Evolutionary conservation across 164 flowering plant genomes (phyloP).

Genomic region (Annona cherimola): DNA sequence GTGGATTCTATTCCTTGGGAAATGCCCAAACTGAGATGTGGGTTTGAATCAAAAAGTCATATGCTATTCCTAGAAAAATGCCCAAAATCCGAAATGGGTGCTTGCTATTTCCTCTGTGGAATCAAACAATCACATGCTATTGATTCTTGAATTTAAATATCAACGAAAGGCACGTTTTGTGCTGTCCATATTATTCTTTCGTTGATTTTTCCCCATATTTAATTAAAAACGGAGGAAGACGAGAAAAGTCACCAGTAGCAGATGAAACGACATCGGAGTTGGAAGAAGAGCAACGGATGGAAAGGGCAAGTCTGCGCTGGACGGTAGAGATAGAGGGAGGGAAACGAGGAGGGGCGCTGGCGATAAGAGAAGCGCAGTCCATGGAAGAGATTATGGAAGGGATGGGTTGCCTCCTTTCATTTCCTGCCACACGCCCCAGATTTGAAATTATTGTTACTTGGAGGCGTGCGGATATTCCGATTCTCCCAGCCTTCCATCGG

Average conservation of each 20-base stretch:
- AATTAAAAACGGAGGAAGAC: not conserved
- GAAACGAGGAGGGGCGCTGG: not conserved
- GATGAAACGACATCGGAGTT: slow-evolving; percentile 19
- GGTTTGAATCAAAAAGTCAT: not conserved
- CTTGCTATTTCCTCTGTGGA: not conserved
- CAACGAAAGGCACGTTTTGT: no score
- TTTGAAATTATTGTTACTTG: no score
- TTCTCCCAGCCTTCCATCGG: no score
- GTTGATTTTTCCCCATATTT: no score
- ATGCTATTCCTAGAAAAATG: not conserved
- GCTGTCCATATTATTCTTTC: not conserved
- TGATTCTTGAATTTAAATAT: no score
- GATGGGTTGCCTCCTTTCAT: not conserved
- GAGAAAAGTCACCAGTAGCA: slow-evolving; percentile 23
- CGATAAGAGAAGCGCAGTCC: slow-evolving; percentile 14
- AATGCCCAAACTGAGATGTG: not conserved
- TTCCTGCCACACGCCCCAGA: not conserved
- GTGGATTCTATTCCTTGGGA: no score
- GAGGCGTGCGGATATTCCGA: no score
- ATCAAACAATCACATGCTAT: no score
- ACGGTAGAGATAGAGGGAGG: not conserved
- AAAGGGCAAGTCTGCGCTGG: not conserved
- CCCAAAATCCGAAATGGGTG: not conserved
- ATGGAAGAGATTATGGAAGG: not conserved
- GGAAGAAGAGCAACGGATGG: slow-evolving; percentile 29